These are phyloP conservation scores for Trichoderma breve DNA, from an alignment of 2,329 filamentous ascomycete genomes.

Conservation along the genomic window DNA sequence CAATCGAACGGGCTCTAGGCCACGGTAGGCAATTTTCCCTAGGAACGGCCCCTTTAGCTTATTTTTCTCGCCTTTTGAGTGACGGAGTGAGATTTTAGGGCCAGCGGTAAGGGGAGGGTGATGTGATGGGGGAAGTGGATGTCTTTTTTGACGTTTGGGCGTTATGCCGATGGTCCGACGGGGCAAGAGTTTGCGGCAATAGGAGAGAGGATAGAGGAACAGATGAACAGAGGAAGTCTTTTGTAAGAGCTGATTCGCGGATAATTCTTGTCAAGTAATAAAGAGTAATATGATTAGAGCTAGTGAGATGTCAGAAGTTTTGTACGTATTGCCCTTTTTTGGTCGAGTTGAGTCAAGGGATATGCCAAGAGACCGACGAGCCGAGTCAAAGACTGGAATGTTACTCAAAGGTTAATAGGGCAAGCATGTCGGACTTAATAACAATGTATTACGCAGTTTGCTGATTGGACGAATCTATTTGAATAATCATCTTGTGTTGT, in stretches of 20 bases:
- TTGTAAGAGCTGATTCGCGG: neutral
- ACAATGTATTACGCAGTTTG: too few relatives aligned
- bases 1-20: neutral
- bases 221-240: too few relatives aligned
- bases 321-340: neutral
- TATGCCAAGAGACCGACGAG: neutral
- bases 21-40: neutral
- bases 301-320: neutral
- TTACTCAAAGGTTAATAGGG: neutral
- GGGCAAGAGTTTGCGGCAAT: conserved; percentile 6
- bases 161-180: neutral
- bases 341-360: neutral
- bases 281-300: neutral
- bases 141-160: neutral
- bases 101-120: neutral
- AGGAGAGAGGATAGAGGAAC: too few relatives aligned
- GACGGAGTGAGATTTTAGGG: conserved; percentile 11
- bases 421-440: neutral
- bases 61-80: neutral
- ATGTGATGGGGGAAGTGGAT: neutral
- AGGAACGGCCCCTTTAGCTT: neutral
- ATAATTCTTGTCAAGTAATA: neutral
- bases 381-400: neutral
- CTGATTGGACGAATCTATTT: neutral
- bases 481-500: neutral